phyloP scores from a whole-genome alignment of 306 rosid species.

The Quercus gilva region DNA sequence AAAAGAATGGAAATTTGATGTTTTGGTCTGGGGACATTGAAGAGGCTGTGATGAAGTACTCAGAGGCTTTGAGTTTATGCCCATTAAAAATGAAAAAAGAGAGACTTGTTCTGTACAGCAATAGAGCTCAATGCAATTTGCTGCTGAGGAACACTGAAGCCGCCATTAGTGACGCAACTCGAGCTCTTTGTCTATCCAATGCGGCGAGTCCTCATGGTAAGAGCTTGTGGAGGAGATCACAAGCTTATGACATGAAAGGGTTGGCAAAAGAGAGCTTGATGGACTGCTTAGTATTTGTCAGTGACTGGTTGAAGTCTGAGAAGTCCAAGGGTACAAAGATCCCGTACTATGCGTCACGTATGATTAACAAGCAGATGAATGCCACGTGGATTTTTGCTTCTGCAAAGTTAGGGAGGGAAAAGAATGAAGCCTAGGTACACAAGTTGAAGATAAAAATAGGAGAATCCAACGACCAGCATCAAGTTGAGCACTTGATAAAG shows the following conservation, averaged over 20 bases:
- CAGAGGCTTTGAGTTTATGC: slow-evolving; percentile 57
- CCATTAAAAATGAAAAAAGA: slow-evolving; percentile 37
- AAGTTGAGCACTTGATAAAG: slow-evolving; percentile 2
- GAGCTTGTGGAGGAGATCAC: slow-evolving; percentile 77
- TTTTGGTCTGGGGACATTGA: slow-evolving; percentile 48
- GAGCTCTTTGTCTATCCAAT: slow-evolving; percentile 57
- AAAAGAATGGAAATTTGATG: slow-evolving; percentile 43
- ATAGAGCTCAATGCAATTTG: slow-evolving; percentile 66
- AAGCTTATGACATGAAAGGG: slow-evolving; percentile 63
- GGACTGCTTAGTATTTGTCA: slow-evolving; percentile 52
- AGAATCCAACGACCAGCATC: slow-evolving; percentile 16
- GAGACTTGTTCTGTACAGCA: slow-evolving; percentile 67
- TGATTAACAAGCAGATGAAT: slow-evolving; percentile 59
- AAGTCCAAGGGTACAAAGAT: slow-evolving; percentile 27
- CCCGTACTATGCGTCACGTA: slow-evolving; percentile 45
- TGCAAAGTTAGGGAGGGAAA: slow-evolving; percentile 18
- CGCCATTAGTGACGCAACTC: slow-evolving; percentile 60
- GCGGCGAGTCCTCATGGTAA: slow-evolving; percentile 40
- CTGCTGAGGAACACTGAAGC: slow-evolving; percentile 42
- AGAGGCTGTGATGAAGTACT: slow-evolving; percentile 46
- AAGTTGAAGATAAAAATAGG: neutral
- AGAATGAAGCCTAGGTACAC: neutral
- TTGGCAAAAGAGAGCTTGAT: slow-evolving; percentile 57
- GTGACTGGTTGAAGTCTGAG: slow-evolving; percentile 22
- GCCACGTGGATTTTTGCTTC: slow-evolving; percentile 51